Evolutionary conservation across 805 yeast genomes (phyloP), one percentile per base, ranked within the genome.

Genomic region (Saturnispora diversa): DNA sequence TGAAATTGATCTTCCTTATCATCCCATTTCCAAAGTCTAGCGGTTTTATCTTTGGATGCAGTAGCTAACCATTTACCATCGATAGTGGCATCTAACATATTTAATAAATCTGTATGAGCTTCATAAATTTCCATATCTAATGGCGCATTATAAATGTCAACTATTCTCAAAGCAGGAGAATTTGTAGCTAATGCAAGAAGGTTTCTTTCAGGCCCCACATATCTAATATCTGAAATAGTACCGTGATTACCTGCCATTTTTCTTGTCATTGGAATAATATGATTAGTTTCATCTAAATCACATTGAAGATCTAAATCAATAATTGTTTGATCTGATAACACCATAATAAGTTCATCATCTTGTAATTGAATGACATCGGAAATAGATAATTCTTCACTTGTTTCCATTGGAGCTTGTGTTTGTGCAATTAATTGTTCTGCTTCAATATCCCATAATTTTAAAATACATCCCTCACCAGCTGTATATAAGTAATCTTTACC

Each of bases 171-270:
- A 1, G 90, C 78, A 10, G 96, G 94, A 1, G 97, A 84, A 60
- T 92, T 92, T 3, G 97, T 90, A 2, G 97, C 97, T 48, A 92
- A 59, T 4, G 94, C 97, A 33, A 90, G 58, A 27, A 69, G 62
- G 34, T 69, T 57, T 23, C 65, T 56, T 19, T 66, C 55, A 6
- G 85, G 84, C 0, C 92, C 92, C 24, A 79, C 80, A 53, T 77
- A 81, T 49, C 77, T 74, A 65, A 87, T 71, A 56, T 90, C 97
- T 2, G 96, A 95, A 52, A 92, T 79, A 20, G 92, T 90, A 43
- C 97, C 97, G 62, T 90, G 95, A 59, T 87, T 87, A 50, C 97
- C 97, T 1, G 96, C 92, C 50, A 87, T 68, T 31, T 75, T 70
- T 41, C 77, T 66, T 6, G 59, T 51, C 2, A 72, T 55, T 15